Percentiles rank a stretch among this genome's conserved stretches.
Conservation (phyloP, 176 grass and related monocot genomes). For the Elaeis guineensis region DNA sequence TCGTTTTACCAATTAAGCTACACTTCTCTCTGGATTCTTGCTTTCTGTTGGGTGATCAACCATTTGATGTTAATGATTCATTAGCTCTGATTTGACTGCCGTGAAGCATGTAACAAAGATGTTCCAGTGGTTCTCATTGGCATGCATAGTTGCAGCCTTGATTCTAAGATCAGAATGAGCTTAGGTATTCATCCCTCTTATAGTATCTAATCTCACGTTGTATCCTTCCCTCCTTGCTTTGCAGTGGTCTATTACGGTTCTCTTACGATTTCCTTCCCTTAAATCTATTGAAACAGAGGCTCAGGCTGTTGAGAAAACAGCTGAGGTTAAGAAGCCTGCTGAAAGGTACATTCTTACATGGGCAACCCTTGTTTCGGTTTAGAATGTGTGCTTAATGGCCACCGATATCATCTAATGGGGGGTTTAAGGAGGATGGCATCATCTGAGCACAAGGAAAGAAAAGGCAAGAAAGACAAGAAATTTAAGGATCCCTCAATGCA, state of each 20-base stretch:
- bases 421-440: conserved; percentile 20
- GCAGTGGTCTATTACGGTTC: background rate
- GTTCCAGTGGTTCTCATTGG: conserved; percentile 80
- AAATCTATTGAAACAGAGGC: conserved; percentile 32
- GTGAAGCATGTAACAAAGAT: conserved; percentile 76
- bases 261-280: background rate
- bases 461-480: conserved; percentile 35
- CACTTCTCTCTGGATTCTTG: too few species aligned
- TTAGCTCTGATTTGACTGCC: conserved; percentile 16
- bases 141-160: conserved; percentile 84
- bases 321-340: conserved; percentile 30
- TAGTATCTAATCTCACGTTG: background rate
- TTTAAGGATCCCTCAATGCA: conserved; percentile 18
- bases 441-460: conserved; percentile 16
- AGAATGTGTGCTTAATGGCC: too few species aligned
- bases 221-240: background rate
- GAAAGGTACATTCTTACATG: conserved; percentile 20
- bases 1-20: too few species aligned
- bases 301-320: conserved; percentile 62
- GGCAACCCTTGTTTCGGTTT: background rate
- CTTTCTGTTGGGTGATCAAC: too few species aligned
- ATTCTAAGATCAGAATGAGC: conserved; percentile 61
- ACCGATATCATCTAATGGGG: too few species aligned
- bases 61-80: too few species aligned
- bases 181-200: conserved; percentile 26